A percentile compares a stretch with the other conserved stretches of the same genome.
Evolutionary conservation across 108 stramenopile species (phyloP).

Genomic region (Discostella pseudostelligera): DNA sequence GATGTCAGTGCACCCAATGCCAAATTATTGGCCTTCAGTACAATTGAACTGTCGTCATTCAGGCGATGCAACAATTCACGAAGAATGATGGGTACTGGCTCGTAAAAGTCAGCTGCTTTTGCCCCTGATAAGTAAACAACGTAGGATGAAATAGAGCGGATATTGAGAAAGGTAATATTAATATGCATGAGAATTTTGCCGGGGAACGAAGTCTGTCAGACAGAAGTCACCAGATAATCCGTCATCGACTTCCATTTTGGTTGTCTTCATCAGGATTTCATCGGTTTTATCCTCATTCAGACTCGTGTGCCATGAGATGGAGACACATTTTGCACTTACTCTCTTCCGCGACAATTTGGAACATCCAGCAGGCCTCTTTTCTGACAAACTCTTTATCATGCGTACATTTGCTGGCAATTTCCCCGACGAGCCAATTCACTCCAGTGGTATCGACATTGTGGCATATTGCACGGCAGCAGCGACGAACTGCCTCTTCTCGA

Average conservation of each 20-base stretch:
- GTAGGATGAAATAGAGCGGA: constrained; percentile 20
- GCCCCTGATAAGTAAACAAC: constrained; percentile 53
- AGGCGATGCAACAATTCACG: constrained; percentile 89
- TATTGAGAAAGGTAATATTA: constrained; percentile 5
- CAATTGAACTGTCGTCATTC: constrained; percentile 81
- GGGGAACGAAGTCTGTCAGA: constrained; percentile 20
- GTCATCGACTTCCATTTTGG: constrained; percentile 18
- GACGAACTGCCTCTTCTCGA: constrained; percentile 58
- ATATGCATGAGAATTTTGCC: background rate
- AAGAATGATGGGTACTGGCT: constrained; percentile 80
- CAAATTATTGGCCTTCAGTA: constrained; percentile 60
- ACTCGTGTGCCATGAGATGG: background rate
- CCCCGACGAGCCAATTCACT: constrained; percentile 79
- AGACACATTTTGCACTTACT: constrained; percentile 60
- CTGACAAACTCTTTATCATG: constrained; percentile 74
- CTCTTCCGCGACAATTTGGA: constrained; percentile 72
- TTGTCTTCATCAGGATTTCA: constrained; percentile 16
- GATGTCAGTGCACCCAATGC: constrained; percentile 81
- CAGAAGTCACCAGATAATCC: constrained; percentile 40
- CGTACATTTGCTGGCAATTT: constrained; percentile 71
- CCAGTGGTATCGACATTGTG: constrained; percentile 69
- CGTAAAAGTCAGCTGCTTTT: constrained; percentile 85
- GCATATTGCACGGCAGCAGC: constrained; percentile 64
- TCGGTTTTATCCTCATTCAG: constrained; percentile 2
- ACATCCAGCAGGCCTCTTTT: constrained; percentile 76